Percentiles rank a stretch among this genome's conserved stretches.
phyloP scores from a whole-genome alignment of 768 basidiomycete species.

The Amanita exitialis region DNA sequence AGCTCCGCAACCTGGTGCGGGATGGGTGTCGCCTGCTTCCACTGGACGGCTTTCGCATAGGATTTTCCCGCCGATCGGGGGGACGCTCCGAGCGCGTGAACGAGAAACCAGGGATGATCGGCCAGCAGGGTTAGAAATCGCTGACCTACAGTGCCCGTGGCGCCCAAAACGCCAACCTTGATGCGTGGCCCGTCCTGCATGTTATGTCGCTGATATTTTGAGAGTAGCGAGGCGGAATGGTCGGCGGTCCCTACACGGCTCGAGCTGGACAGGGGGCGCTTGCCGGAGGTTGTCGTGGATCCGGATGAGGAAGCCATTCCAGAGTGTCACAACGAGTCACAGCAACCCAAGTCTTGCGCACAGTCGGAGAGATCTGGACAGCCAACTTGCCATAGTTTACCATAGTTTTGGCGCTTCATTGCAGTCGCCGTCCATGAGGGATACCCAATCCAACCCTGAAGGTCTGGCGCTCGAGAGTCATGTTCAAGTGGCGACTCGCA shows the following conservation, averaged over 20 bases:
- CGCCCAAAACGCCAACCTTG: constrained; percentile 72
- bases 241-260: constrained; percentile 12
- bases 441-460: not conserved
- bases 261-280: constrained; percentile 11
- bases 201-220: constrained; percentile 24
- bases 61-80: constrained; percentile 76
- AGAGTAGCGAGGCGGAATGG: constrained; percentile 16
- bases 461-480: too few relatives aligned
- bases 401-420: too few relatives aligned
- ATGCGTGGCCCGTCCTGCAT: constrained; percentile 22
- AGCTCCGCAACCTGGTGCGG: constrained; percentile 53
- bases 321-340: too few relatives aligned
- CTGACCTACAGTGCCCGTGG: constrained; percentile 94
- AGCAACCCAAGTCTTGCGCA: too few relatives aligned
- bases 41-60: constrained; percentile 64
- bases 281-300: constrained; percentile 5
- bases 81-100: constrained; percentile 86
- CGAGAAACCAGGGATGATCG: constrained; percentile 81
- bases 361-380: too few relatives aligned
- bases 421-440: not conserved
- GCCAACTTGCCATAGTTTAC: too few relatives aligned
- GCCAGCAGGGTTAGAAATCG: constrained; percentile 87
- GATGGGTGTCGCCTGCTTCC: constrained; percentile 83
- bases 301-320: not conserved
- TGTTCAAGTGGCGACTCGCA: too few relatives aligned